phyloP scores from a whole-genome alignment of 208 protist genomes.

The Leishmania gerbilli region DNA sequence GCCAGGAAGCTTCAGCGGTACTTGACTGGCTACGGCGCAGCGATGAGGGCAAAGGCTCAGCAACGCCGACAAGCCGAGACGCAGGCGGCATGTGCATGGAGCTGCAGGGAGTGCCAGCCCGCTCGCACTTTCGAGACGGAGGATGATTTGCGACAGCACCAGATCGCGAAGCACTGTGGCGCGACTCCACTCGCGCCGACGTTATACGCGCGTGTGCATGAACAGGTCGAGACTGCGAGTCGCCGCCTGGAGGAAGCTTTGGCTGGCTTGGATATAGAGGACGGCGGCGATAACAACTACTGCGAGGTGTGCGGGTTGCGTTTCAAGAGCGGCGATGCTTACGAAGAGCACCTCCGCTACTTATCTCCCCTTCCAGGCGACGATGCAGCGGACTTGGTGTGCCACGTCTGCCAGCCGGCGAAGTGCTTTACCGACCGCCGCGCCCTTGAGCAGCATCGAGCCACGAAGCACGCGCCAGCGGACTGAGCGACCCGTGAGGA shows the following conservation, averaged over 20 bases:
- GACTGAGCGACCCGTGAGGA: no score
- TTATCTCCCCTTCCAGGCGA: conserved; percentile 32
- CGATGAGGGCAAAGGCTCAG: conserved; percentile 12
- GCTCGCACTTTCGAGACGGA: conserved; percentile 30
- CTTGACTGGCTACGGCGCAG: conserved; percentile 27
- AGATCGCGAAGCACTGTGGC: conserved; percentile 22
- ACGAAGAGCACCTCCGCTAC: conserved; percentile 46
- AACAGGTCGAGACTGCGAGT: conserved; percentile 15
- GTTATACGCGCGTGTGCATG: conserved; percentile 37
- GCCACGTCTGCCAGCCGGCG: conserved; percentile 20
- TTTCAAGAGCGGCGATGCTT: conserved; percentile 29
- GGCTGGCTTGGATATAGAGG: not conserved
- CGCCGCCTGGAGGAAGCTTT: not conserved
- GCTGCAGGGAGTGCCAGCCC: conserved; percentile 24
- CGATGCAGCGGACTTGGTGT: conserved; percentile 12
- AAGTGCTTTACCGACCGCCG: conserved; percentile 35
- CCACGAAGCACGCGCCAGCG: conserved; percentile 19
- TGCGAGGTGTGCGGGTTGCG: conserved; percentile 39
- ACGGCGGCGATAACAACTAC: not conserved
- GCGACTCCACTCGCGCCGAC: conserved; percentile 23
- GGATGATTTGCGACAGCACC: conserved; percentile 33
- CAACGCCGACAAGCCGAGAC: not conserved
- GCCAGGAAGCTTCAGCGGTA: conserved; percentile 46
- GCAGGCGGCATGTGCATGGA: not conserved
- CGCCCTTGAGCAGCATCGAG: conserved; percentile 38